These are phyloP conservation scores for Lithohypha guttulata DNA, from an alignment of 2,329 filamentous ascomycete genomes.

Conservation along the genomic window DNA sequence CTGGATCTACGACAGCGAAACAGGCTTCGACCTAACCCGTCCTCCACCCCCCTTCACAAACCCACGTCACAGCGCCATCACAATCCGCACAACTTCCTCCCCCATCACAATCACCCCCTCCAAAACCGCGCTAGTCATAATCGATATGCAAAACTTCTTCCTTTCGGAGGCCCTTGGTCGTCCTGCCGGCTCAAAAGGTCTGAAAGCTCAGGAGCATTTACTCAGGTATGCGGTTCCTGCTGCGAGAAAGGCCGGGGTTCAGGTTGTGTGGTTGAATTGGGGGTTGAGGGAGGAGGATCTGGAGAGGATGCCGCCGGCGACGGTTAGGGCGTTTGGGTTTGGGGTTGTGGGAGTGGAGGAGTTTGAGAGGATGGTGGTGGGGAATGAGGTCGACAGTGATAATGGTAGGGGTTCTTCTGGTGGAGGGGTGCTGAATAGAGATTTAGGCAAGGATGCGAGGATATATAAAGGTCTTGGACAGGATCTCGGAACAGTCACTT, in stretches of 20 bases:
- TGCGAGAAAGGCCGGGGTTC: slow-evolving; percentile 41
- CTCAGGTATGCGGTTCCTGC: slow-evolving; percentile 36
- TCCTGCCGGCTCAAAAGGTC: slow-evolving; percentile 32
- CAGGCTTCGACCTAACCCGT: slow-evolving; percentile 39
- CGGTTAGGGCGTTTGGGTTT: slow-evolving; percentile 40
- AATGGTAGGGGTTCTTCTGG: slow-evolving; percentile 26
- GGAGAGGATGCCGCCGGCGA: slow-evolving; percentile 38
- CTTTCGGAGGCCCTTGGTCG: slow-evolving; percentile 34
- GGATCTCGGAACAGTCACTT: slow-evolving; percentile 34
- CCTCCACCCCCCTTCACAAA: slow-evolving; percentile 25
- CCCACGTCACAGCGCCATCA: slow-evolving; percentile 11
- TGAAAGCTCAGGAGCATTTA: slow-evolving; percentile 33
- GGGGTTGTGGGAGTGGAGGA: slow-evolving; percentile 24
- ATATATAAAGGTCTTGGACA: slow-evolving; percentile 36
- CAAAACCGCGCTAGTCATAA: slow-evolving; percentile 39
- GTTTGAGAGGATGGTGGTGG: too few species aligned
- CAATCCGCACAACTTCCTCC: slow-evolving; percentile 22
- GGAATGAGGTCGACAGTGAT: too few species aligned
- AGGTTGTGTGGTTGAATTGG: slow-evolving; percentile 48
- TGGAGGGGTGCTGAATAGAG: slow-evolving; percentile 15
- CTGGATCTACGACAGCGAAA: slow-evolving; percentile 35
- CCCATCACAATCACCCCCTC: slow-evolving; percentile 31
- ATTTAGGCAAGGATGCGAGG: slow-evolving; percentile 20
- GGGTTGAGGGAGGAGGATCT: slow-evolving; percentile 45
- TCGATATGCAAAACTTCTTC: slow-evolving; percentile 47